A percentile compares a stretch with the other conserved stretches of the same genome.
phyloP scores from a whole-genome alignment of 129 eudicot genomes.

The Escallonia herrerae region DNA sequence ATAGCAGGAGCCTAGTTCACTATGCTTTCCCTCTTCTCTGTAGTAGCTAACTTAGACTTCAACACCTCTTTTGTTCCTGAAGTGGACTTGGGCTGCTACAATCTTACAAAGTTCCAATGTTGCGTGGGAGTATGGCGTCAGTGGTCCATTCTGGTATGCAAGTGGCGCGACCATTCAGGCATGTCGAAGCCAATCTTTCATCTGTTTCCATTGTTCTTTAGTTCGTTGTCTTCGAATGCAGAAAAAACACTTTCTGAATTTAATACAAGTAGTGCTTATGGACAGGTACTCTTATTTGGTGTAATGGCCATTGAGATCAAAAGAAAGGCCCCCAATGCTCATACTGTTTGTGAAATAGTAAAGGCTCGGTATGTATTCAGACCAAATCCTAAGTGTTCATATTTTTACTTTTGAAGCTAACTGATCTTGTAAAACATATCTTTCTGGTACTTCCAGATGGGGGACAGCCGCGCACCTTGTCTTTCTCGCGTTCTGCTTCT shows the following conservation, averaged over 20 bases:
- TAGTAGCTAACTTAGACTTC: neutral
- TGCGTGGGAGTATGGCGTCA: conserved; percentile 93
- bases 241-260: neutral
- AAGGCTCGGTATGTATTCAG: conserved; percentile 64
- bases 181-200: conserved; percentile 18
- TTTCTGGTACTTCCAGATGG: conserved; percentile 45
- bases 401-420: no score
- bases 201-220: neutral
- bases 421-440: neutral
- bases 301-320: conserved; percentile 96
- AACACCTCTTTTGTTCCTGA: conserved; percentile 9
- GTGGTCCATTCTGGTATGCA: conserved; percentile 99
- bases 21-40: neutral
- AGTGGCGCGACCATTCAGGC: conserved; percentile 98
- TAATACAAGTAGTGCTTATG: neutral
- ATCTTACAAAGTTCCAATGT: conserved; percentile 96
- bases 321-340: conserved; percentile 97
- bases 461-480: conserved; percentile 93
- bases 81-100: conserved; percentile 99
- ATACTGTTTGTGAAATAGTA: conserved; percentile 94
- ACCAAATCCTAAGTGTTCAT: no score
- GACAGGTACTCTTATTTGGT: conserved; percentile 87
- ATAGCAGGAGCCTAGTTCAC: no score
- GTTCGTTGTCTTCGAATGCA: neutral
- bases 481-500: conserved; percentile 81